Evolutionary conservation across 306 rosid species (phyloP), one percentile per base, ranked within the genome.

Genomic region (Citrullus mucosospermus): DNA sequence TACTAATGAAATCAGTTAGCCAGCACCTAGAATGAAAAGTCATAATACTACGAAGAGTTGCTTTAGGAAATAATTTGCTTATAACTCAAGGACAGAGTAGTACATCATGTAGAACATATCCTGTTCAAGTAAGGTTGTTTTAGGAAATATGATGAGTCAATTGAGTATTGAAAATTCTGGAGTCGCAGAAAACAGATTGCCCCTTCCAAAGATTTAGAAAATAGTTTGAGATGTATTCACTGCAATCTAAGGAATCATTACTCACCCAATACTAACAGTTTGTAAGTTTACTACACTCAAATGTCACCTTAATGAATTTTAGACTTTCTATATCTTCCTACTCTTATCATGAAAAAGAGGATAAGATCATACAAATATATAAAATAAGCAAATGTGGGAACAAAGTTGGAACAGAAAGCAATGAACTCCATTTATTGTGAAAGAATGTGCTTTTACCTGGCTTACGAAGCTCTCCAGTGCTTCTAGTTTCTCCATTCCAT

Each of bases 381-480:
- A 34, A 14, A 70, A 25, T 70, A 20, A 0, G 56, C 6, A 12
- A 46, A 69, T 2, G 30, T 41, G 56, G 0, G 36, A 20, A 69
- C 13, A 70, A 14, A 70, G 44, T 6, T 13, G 57, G 20, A 70
- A 70, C 39, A 72, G 60, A 50, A 13, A 72, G 15, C 43, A 48
- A 73, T 66, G 51, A 48, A 68, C 34, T 55, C 36, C 57, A 68
- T 68, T 68, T n/a, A 20, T 4, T 68, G 17, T 41, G 58, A 16
- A 48, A 71, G 58, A 44, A 48, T 44, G 48, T 68, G 59, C 69
- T 11, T 8, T 83, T 83, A 93, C 98, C 98, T 93, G 97, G 87
- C 32, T 87, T 66, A 88, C 89, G 75, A 91, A 93, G 78, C 79
- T 82, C 80, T 93, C 97, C 16, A 93, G 81, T 61, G 88, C 93